phyloP scores from a whole-genome alignment of 495 filamentous ascomycete genomes.

The Aspergillus olivimuriae region DNA sequence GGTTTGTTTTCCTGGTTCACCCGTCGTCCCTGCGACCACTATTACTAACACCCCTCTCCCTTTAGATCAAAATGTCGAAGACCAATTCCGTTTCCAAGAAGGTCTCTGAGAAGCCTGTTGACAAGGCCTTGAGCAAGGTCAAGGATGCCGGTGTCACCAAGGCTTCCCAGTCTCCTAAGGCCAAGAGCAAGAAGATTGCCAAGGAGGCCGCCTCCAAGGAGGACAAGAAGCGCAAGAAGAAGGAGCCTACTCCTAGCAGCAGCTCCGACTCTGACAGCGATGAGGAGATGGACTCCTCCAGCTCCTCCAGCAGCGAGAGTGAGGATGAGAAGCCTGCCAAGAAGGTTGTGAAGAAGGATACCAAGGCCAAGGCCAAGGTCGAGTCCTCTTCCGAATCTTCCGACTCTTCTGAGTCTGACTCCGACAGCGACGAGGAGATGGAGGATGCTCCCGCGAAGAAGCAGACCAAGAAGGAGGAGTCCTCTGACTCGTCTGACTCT shows the following conservation, averaged over 20 bases:
- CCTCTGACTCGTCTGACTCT: slow-evolving; percentile 17
- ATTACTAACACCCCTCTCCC: slow-evolving; percentile 20
- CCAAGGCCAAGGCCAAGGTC: slow-evolving; percentile 26
- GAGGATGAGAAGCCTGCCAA: slow-evolving; percentile 30
- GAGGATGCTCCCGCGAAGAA: slow-evolving; percentile 20
- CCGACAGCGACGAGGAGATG: slow-evolving; percentile 29
- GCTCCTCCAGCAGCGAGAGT: slow-evolving; percentile 30
- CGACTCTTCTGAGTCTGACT: slow-evolving; percentile 27
- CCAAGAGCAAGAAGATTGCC: slow-evolving; percentile 47
- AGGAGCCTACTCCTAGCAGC: slow-evolving; percentile 42
- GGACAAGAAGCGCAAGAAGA: slow-evolving; percentile 37
- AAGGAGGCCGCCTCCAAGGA: slow-evolving; percentile 38
- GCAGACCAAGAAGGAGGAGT: slow-evolving; percentile 18
- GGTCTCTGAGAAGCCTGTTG: slow-evolving; percentile 36
- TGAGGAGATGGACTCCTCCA: slow-evolving; percentile 34
- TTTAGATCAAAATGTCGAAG: slow-evolving; percentile 44
- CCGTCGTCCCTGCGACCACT: no score
- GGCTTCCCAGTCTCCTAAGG: slow-evolving; percentile 40
- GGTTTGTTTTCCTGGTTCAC: no score
- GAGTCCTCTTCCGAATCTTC: slow-evolving; percentile 34
- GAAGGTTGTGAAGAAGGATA: slow-evolving; percentile 27
- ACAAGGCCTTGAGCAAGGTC: slow-evolving; percentile 47
- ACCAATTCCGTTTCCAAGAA: slow-evolving; percentile 41
- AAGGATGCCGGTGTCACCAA: slow-evolving; percentile 48
- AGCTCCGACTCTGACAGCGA: slow-evolving; percentile 39